Evolutionary conservation across 371 early-diverging fungal species (phyloP), one percentile per base, ranked within the genome.

Genomic region (Actinomortierella ambigua): DNA sequence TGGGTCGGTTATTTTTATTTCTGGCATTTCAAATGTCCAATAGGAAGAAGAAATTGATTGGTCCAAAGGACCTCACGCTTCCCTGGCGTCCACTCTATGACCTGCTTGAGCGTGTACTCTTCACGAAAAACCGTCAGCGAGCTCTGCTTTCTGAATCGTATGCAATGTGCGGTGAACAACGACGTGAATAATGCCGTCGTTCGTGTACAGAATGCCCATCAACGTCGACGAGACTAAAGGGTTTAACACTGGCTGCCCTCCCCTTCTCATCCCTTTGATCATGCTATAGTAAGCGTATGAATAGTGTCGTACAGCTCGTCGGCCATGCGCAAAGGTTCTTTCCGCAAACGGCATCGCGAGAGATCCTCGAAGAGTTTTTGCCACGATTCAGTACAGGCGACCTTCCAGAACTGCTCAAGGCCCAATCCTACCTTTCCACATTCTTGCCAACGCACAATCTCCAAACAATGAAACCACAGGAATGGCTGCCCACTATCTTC

Each of bases 401-500:
- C 34, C 20, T 73, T 13, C 63, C 65, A 8, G 85, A 83, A 22
- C 78, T 84, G 6, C 69, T 85, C 28, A 80, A 77, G 55, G 80
- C 83, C 15, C 86, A 90, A 69, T 79, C 85, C 0, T 82, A 85
- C 50, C 66, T 89, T 68, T 77, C 24, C 76, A 87, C 53, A 75
- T 95, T 68, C 75, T 92, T 54, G 86, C 93, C 28, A 68, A 83
- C 26, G 51, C 69, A 44, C 52, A 69, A 50, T 44, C 67, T 14
- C n/a, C 63, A 24, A 50, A 65, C 54, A 55, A 69, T 42, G 75
- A 79, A 43, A 64, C 78, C 46, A 65, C 79, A 86, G 50, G 82
- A 77, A n/a, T 94, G 92, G 86, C 65, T 95, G 26, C 90, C 94
- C 18, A 91, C 91, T 1, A 61, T 94, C 11, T 94, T 94, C 61